Conservation (phyloP, 2,329 filamentous ascomycete species). For the Xylaria sp. region DNA sequence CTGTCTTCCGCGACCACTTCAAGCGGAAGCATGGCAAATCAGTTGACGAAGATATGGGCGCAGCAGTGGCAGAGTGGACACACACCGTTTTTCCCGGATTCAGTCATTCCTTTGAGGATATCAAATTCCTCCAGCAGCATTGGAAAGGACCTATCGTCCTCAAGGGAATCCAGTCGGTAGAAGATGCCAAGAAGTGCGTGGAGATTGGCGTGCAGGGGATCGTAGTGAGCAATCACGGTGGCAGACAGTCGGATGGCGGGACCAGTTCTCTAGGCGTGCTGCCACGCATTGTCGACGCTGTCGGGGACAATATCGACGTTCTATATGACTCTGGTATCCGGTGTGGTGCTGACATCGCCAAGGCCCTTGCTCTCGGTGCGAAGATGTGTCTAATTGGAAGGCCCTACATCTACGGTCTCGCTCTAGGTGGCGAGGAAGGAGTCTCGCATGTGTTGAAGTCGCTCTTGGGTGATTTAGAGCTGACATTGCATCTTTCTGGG, state of each 20-base stretch:
- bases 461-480: constrained; percentile 42
- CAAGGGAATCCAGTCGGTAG: constrained; percentile 48
- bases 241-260: constrained; percentile 65
- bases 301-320: constrained; percentile 66
- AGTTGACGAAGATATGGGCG: constrained; percentile 40
- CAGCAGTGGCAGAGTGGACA: constrained; percentile 42
- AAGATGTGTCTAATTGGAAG: constrained; percentile 68
- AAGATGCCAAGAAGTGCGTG: constrained; percentile 42
- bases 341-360: constrained; percentile 67
- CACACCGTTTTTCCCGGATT: constrained; percentile 41
- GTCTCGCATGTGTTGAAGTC: constrained; percentile 42
- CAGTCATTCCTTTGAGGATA: constrained; percentile 42
- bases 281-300: constrained; percentile 68
- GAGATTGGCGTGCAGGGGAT: constrained; percentile 49
- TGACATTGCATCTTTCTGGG: constrained; percentile 43
- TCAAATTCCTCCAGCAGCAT: constrained; percentile 42
- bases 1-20: constrained; percentile 43
- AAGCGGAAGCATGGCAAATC: constrained; percentile 36
- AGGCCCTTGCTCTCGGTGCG: constrained; percentile 66
- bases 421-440: constrained; percentile 43
- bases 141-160: constrained; percentile 46
- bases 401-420: constrained; percentile 62
- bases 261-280: constrained; percentile 65
- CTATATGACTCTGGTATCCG: constrained; percentile 70
- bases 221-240: constrained; percentile 67